A percentile compares a stretch with the other conserved stretches of the same genome.
Conservation (phyloP, 2,329 filamentous ascomycete genomes). For the Diaporthe nobilis region DNA sequence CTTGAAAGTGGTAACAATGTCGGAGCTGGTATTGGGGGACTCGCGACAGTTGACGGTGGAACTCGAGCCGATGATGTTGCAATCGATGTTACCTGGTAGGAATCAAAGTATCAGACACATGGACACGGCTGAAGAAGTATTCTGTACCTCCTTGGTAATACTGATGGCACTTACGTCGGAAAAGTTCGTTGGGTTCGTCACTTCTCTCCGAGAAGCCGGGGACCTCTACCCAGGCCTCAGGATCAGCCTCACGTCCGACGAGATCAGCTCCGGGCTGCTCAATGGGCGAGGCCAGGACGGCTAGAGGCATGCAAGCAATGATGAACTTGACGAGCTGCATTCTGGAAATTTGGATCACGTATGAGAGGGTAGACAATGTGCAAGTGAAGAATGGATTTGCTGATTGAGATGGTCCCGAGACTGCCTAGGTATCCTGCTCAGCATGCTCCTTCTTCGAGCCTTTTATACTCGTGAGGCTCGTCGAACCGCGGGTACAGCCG, state of each 20-base stretch:
- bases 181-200: not conserved
- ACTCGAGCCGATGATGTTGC: not conserved
- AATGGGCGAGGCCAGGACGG: not conserved
- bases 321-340: constrained; percentile 14
- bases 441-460: accelerated
- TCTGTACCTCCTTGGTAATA: not conserved
- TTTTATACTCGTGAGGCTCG: not conserved
- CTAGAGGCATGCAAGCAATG: not conserved
- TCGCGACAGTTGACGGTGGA: not conserved
- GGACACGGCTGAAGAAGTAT: not conserved
- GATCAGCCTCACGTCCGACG: not conserved
- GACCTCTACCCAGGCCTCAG: constrained; percentile 1
- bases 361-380: not conserved
- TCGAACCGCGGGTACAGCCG: not conserved
- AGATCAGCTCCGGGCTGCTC: not conserved
- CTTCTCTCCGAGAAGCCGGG: not conserved
- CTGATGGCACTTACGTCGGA: not conserved
- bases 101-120: not conserved
- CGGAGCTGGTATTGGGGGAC: not conserved
- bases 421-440: not conserved
- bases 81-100: not conserved
- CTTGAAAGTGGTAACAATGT: not conserved
- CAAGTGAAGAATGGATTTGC: not conserved
- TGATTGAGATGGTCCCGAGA: not conserved
- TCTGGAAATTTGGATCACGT: not conserved